Evolutionary conservation across 495 filamentous ascomycete genomes (phyloP).

Genomic region (Trichocladium antarcticum): DNA sequence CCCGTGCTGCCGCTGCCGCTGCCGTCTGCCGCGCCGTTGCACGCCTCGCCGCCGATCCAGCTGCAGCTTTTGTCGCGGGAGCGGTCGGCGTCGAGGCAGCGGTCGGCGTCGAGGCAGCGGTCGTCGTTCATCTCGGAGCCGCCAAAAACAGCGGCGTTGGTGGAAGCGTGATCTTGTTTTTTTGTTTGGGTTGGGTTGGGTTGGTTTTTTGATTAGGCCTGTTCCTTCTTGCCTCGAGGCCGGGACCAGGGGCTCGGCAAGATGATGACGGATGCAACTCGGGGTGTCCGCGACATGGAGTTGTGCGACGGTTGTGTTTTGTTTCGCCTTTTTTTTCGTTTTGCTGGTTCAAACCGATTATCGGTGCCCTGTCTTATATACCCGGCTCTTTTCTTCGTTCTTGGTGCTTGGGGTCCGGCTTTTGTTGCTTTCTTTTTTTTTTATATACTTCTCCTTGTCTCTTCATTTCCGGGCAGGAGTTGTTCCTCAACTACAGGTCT

Average conservation of each 20-base stretch:
- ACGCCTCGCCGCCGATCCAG: constrained; percentile 26
- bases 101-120: constrained; percentile 19
- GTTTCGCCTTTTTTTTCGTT: neutral
- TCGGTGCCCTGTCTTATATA: constrained; percentile 16
- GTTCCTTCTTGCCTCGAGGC: neutral
- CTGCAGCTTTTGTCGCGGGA: constrained; percentile 25
- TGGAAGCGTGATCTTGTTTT: constrained; percentile 4
- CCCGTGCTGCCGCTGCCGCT: no score
- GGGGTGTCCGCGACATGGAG: neutral
- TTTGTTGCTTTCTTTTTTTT: neutral
- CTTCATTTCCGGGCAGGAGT: no score
- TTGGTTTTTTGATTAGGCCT: neutral
- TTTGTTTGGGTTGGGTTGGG: constrained; percentile 2
- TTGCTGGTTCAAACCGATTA: neutral
- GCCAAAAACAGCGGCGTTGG: constrained; percentile 21
- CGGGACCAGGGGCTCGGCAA: neutral
- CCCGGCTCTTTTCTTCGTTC: constrained; percentile 12
- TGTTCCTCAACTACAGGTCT: no score
- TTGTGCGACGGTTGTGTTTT: neutral
- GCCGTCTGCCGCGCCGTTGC: no score
- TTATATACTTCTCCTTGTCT: neutral
- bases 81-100: constrained; percentile 17
- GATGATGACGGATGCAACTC: neutral
- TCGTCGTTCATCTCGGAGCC: neutral
- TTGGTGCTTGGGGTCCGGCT: constrained; percentile 1